Percentiles rank a stretch among this genome's conserved stretches.
These are phyloP conservation scores for Claviceps maximensis DNA, from an alignment of 2,329 filamentous ascomycete species.

Conservation along the genomic window DNA sequence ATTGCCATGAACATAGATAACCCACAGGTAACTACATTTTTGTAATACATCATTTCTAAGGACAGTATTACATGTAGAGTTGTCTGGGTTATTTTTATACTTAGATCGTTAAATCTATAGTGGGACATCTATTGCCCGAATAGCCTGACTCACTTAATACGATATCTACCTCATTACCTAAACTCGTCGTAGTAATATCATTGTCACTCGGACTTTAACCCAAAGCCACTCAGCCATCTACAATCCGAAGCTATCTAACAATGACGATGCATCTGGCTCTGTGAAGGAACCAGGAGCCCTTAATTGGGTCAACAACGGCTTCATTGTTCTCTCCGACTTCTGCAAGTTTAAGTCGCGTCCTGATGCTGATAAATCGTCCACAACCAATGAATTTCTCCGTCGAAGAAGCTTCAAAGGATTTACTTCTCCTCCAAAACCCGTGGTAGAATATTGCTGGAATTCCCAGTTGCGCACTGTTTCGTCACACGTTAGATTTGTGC, in stretches of 20 bases:
- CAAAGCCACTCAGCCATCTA: constrained; percentile 24
- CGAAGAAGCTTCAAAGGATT: constrained; percentile 57
- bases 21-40: too few relatives aligned
- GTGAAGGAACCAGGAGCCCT: constrained; percentile 73
- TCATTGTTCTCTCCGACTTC: constrained; percentile 10
- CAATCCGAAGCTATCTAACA: constrained; percentile 90
- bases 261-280: constrained; percentile 78
- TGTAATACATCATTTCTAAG: too few relatives aligned
- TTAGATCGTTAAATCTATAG: too few relatives aligned
- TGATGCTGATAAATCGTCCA: constrained; percentile 53
- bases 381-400: constrained; percentile 63
- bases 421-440: constrained; percentile 31
- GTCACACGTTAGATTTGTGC: neutral
- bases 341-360: constrained; percentile 25
- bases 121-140: too few relatives aligned
- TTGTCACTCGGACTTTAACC: neutral
- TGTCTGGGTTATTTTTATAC: too few relatives aligned
- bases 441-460: constrained; percentile 44
- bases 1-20: too few relatives aligned
- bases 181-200: neutral
- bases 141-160: too few relatives aligned
- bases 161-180: neutral
- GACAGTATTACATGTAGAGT: too few relatives aligned
- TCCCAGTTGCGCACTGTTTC: constrained; percentile 62
- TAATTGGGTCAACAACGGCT: constrained; percentile 27